Base-by-base conservation (phyloP, 805 yeast genomes). In the Vanderwaltozyma tropicalis region DNA sequence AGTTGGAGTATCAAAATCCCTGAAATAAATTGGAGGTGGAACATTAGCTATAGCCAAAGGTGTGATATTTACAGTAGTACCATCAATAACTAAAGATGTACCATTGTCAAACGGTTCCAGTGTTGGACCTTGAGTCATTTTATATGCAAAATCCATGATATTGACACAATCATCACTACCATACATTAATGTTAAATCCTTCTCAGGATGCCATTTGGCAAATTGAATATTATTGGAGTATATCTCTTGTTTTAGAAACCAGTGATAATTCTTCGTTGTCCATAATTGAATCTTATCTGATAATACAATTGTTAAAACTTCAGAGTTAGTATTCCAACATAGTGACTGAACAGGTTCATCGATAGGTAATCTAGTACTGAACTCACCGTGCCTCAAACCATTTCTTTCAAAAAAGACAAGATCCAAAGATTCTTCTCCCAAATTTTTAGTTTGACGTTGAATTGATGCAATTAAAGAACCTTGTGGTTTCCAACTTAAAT, bases 231-330 rank as follows among this genome's bases (percentile, higher is more conserved):
- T 40, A 7, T 48, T 41, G 2, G 52, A 49, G 27, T 56, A 60
- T 2, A 88, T 60, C 51, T 82, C 94, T 58, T 83, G 94, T 53
- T 92, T 92, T 48, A 88, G 68, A 59, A 83, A 87, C 98, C 98
- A 92, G 54, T 88, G 94, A 60, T 88, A 92, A 59, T 92, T 92
- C 54, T 84, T 87, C 3, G 83, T 69, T 1, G 94, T 78, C 96
- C 96, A 92, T 18, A 92, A 60, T 54, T 82, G 94, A n/a, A 92
- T 70, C 13, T 74, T 64, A 47, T 77, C 69, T 2, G 60, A 43
- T 21, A 82, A 65, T 29, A 73, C 78, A 11, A 92, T 63, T 5
- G 95, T 84, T 38, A 92, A 64, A 1, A 83, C 68, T 47, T 87
- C 94, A 38, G 88, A 78, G 47, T 79, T 78, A 28, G 76, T 67